Conservation (phyloP, 2,329 filamentous ascomycete genomes). For the Arachnopeziza araneosa region DNA sequence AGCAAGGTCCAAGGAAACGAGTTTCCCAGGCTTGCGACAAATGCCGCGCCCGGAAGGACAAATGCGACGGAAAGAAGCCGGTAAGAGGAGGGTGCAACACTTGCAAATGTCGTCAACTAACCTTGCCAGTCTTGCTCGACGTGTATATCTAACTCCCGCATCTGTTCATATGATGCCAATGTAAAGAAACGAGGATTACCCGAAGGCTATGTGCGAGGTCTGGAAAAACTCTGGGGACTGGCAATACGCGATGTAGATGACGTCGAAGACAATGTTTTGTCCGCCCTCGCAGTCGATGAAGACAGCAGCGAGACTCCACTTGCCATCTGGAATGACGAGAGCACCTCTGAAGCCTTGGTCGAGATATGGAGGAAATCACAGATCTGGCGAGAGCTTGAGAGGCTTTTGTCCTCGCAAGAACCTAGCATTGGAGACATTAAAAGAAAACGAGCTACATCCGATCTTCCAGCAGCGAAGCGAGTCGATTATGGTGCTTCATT, state of each 20-base stretch:
- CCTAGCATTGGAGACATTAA: slow-evolving; percentile 19
- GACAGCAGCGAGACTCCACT: slow-evolving; percentile 28
- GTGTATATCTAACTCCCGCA: slow-evolving; percentile 44
- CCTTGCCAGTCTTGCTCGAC: slow-evolving; percentile 49
- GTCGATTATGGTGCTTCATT: neutral
- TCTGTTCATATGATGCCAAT: slow-evolving; percentile 62
- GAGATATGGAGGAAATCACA: slow-evolving; percentile 29
- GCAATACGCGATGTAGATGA: slow-evolving; percentile 45
- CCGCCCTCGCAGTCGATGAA: slow-evolving; percentile 39
- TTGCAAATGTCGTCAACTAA: neutral
- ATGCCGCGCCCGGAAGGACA: slow-evolving; percentile 50
- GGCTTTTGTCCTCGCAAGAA: slow-evolving; percentile 26
- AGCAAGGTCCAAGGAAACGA: slow-evolving; percentile 26
- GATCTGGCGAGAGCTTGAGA: slow-evolving; percentile 28
- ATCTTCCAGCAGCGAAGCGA: slow-evolving; percentile 1
- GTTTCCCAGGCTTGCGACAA: slow-evolving; percentile 51
- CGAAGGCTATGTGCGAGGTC: slow-evolving; percentile 71
- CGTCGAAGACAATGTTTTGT: slow-evolving; percentile 42
- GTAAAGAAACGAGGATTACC: slow-evolving; percentile 74
- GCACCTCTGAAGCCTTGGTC: slow-evolving; percentile 24
- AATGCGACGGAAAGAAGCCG: slow-evolving; percentile 56
- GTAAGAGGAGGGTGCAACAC: slow-evolving; percentile 1
- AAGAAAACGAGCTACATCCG: slow-evolving; percentile 21
- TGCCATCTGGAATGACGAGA: slow-evolving; percentile 26
- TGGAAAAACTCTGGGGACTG: slow-evolving; percentile 56